A percentile compares a stretch with the other conserved stretches of the same genome.
Conservation (phyloP, 768 basidiomycete species). For the Rickenella mellea region DNA sequence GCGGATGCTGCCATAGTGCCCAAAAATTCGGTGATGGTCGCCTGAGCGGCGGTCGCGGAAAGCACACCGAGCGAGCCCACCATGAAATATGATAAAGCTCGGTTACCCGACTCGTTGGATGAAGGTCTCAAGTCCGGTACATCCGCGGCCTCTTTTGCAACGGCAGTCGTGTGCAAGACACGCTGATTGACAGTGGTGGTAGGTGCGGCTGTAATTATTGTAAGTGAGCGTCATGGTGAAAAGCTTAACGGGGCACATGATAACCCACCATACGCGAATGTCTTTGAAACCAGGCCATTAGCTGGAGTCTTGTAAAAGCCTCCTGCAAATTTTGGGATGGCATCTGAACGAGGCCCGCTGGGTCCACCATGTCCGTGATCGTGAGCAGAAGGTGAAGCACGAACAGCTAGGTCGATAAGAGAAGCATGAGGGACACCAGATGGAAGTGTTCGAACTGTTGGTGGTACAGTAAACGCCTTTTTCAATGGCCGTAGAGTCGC, state of each 20-base stretch:
- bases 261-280: slow-evolving; percentile 48
- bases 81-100: slow-evolving; percentile 82
- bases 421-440: slow-evolving; percentile 74
- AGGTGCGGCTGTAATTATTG: slow-evolving; percentile 32
- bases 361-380: slow-evolving; percentile 40
- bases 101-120: slow-evolving; percentile 53
- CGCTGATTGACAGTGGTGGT: slow-evolving; percentile 54
- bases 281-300: slow-evolving; percentile 54
- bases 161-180: slow-evolving; percentile 68
- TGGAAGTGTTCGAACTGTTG: slow-evolving; percentile 71
- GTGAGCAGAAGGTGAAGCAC: slow-evolving; percentile 50
- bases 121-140: slow-evolving; percentile 82
- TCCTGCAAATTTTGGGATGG: slow-evolving; percentile 53
- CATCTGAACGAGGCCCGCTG: slow-evolving; percentile 48
- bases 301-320: slow-evolving; percentile 39
- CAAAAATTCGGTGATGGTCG: slow-evolving; percentile 87
- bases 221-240: slow-evolving; percentile 5
- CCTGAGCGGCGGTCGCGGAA: slow-evolving; percentile 90
- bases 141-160: slow-evolving; percentile 59
- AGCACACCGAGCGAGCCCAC: slow-evolving; percentile 87
- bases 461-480: slow-evolving; percentile 75
- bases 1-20: slow-evolving; percentile 95
- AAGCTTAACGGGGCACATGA: background rate
- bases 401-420: slow-evolving; percentile 62
- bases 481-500: slow-evolving; percentile 64